Conservation (phyloP, 1,139 yeast species). For the Eremothecium gossypii region DNA sequence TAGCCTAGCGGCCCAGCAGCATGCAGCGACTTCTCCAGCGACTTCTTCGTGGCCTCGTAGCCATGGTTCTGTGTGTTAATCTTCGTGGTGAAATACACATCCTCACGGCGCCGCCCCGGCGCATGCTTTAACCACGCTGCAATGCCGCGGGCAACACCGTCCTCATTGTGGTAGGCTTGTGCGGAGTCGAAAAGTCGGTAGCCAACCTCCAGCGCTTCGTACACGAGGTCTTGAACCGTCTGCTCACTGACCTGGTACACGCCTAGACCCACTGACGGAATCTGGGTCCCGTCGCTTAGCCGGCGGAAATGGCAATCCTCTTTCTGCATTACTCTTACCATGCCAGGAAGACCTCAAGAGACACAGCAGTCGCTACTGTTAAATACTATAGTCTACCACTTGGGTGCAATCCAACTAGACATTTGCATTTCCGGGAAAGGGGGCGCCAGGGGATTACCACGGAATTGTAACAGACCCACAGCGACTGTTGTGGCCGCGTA, state of each 20-base stretch:
- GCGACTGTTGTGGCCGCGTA: too few relatives aligned
- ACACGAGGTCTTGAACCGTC: constrained; percentile 37
- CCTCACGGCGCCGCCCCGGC: constrained; percentile 42
- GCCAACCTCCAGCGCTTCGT: constrained; percentile 49
- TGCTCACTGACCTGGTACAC: constrained; percentile 40
- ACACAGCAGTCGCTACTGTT: too few relatives aligned
- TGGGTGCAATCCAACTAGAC: too few relatives aligned
- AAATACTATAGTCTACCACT: too few relatives aligned
- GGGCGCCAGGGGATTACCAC: too few relatives aligned
- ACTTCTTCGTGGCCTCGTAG: constrained; percentile 48
- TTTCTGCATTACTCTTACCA: too few relatives aligned
- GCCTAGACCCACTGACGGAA: constrained; percentile 56
- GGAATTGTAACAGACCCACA: too few relatives aligned
- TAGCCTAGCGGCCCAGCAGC: constrained; percentile 40
- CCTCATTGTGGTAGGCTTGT: constrained; percentile 47
- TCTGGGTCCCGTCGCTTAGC: constrained; percentile 32
- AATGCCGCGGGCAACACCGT: constrained; percentile 44
- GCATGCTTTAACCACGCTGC: constrained; percentile 44
- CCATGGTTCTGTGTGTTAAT: constrained; percentile 53
- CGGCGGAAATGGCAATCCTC: too few relatives aligned
- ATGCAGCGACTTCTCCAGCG: constrained; percentile 42
- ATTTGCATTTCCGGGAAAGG: too few relatives aligned
- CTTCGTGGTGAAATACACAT: constrained; percentile 66
- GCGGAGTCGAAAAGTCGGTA: constrained; percentile 68
- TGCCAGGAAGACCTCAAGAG: too few relatives aligned